Base-by-base conservation (phyloP, 495 filamentous ascomycete species). In the Viridothelium virens region DNA sequence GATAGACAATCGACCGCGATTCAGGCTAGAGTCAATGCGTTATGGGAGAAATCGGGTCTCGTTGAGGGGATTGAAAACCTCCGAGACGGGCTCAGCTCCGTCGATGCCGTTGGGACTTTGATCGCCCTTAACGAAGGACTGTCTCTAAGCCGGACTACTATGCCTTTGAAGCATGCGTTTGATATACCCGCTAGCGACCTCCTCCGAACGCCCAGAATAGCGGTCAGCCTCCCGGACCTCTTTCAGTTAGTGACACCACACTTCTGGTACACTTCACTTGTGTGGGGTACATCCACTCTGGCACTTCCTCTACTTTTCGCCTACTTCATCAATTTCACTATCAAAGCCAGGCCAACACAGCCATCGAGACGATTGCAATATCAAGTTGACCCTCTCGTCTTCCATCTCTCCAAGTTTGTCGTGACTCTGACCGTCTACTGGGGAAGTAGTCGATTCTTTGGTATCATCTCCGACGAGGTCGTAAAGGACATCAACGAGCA, bases 291-390 rank as follows among this genome's bases (percentile, higher is more conserved):
- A 37, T 93, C 91, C 2, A 86, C 83, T 70, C 68, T 92, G 16
- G 37, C 88, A 14, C 62, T 93, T 67, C 94, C 94, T 3, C 70
- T 86, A 64, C 64, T 87, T 36, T 81, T 84, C 44, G 90, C 89
- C 1, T 97, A 91, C 72, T 93, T 97, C 74, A 85, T 95, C 80
- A 97, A 98, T 74, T 72, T 97, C 70, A 89, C 84, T 70, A 74
- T 80, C 67, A 74, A 76, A 74, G 68, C 66, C 74, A 63, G 67
- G 6, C 44, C 39, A 37, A 18, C 39, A 10, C 39, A 16, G 53
- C 2, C 16, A 48, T n/a, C 39, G 6, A 47, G n/a, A n/a, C n/a
- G 37, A 41, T n/a, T 41, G n/a, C 79, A 83, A 50, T 81, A 87
- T 38, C 81, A 77, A 11, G 85, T 91, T 66, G 94, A 98, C 74